These are phyloP conservation scores for Ogataea glucozyma DNA, from an alignment of 805 yeast genomes.

Conservation along the genomic window DNA sequence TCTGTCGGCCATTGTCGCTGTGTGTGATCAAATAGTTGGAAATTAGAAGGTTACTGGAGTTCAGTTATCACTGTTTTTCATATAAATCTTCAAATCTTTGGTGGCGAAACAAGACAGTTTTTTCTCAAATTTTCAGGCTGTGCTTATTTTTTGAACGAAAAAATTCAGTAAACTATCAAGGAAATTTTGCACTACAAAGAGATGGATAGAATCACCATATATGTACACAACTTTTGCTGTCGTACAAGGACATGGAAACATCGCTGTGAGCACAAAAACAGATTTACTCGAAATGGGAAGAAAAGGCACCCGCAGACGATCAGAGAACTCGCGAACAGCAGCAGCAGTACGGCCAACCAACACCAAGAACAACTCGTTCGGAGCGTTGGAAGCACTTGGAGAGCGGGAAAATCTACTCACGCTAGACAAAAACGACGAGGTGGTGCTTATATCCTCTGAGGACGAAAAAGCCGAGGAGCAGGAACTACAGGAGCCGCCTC, in stretches of 20 bases:
- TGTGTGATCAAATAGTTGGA: not conserved
- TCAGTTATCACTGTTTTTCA: not conserved
- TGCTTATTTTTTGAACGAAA: constrained; percentile 14
- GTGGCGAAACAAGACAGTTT: constrained; percentile 2
- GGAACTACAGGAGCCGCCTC: constrained; percentile 14
- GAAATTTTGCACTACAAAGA: not conserved
- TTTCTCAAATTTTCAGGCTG: constrained; percentile 1
- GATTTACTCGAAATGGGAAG: not conserved
- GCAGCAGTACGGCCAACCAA: constrained; percentile 1
- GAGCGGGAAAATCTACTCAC: not conserved
- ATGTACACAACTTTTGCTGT: too few relatives aligned
- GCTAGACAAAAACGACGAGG: not conserved
- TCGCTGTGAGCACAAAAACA: not conserved
- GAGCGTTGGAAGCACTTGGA: constrained; percentile 2
- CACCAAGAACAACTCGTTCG: constrained; percentile 3
- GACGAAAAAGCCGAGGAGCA: constrained; percentile 15
- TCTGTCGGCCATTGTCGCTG: constrained; percentile 82
- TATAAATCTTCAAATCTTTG: not conserved
- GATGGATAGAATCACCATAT: too few relatives aligned
- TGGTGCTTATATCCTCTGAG: constrained; percentile 1
- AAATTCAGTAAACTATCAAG: too few relatives aligned
- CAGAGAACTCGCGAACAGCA: not conserved
- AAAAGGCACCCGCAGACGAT: constrained; percentile 4
- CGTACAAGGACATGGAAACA: not conserved
- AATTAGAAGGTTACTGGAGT: not conserved